Evolutionary conservation across 192 early-diverging fungal genomes (phyloP).

Genomic region (Umbelopsis sp.): DNA sequence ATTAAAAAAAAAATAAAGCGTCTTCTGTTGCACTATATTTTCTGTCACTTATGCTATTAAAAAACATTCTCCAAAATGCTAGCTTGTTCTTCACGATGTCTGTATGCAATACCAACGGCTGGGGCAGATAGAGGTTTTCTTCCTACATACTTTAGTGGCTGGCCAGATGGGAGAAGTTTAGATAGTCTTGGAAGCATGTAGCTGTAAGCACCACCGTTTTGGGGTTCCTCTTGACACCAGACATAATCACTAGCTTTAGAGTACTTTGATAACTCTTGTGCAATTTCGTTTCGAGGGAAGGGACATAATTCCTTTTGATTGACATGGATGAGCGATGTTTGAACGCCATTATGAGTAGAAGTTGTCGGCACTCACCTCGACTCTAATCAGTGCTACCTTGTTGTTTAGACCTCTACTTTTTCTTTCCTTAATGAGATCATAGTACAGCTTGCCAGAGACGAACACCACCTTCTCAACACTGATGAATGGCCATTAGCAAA

Average conservation of each 20-base stretch:
- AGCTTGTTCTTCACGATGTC: conserved; percentile 71
- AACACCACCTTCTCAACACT: conserved; percentile 75
- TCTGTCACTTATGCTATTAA: not conserved
- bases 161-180: conserved; percentile 20
- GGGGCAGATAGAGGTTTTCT: conserved; percentile 74
- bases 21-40: not conserved
- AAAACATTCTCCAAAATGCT: conserved; percentile 57
- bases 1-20: not conserved
- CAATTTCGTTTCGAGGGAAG: conserved; percentile 77
- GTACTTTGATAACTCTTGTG: conserved; percentile 64
- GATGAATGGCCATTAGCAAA: too few species aligned
- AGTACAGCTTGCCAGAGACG: conserved; percentile 91
- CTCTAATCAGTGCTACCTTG: conserved; percentile 77
- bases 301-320: conserved; percentile 75
- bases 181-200: conserved; percentile 87
- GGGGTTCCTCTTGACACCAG: conserved; percentile 92
- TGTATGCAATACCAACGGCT: conserved; percentile 72
- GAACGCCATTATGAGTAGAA: not conserved
- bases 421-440: conserved; percentile 87
- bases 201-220: conserved; percentile 88
- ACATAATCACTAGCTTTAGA: conserved; percentile 57
- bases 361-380: conserved; percentile 57
- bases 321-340: not conserved
- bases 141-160: conserved; percentile 68
- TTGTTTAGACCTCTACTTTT: conserved; percentile 51